These are phyloP conservation scores for Endoconidiophora polonica DNA, from an alignment of 2,329 filamentous ascomycete genomes.

Conservation along the genomic window DNA sequence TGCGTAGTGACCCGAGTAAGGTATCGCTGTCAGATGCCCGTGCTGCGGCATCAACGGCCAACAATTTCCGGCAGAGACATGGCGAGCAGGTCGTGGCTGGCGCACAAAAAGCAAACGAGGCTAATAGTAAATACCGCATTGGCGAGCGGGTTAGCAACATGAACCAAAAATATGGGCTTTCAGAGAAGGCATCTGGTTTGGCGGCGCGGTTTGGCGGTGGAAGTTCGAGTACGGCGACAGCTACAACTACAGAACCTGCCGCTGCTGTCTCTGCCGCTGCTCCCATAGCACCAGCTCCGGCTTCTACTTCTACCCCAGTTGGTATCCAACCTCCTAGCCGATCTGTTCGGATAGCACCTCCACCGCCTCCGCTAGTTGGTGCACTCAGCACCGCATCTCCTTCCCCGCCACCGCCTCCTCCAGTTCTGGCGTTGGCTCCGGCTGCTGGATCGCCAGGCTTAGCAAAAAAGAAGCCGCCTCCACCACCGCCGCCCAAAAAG, in stretches of 20 bases:
- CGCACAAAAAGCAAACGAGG: slow-evolving; percentile 34
- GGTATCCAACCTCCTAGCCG: not conserved
- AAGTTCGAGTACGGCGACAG: slow-evolving; percentile 4
- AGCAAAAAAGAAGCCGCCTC: slow-evolving; percentile 37
- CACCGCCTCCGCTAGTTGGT: not conserved
- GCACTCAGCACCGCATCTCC: not conserved
- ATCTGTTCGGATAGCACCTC: not conserved
- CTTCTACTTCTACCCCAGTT: not conserved
- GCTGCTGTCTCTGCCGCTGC: not conserved
- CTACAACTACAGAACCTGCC: not conserved
- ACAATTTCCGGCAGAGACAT: slow-evolving; percentile 54
- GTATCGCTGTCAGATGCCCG: slow-evolving; percentile 43
- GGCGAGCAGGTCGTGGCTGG: slow-evolving; percentile 50
- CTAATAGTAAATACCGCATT: slow-evolving; percentile 47
- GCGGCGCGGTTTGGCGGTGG: slow-evolving; percentile 5
- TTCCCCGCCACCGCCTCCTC: not conserved
- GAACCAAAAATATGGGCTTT: slow-evolving; percentile 11
- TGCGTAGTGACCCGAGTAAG: slow-evolving; percentile 43
- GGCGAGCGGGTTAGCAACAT: slow-evolving; percentile 20
- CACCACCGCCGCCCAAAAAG: slow-evolving; percentile 36
- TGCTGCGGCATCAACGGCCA: slow-evolving; percentile 41
- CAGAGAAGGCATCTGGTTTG: slow-evolving; percentile 10
- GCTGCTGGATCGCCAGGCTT: slow-evolving; percentile 12
- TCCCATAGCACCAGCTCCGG: not conserved
- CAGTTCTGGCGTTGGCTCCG: not conserved